Conservation (phyloP, 2,329 filamentous ascomycete genomes). For the Diaporthe australafricana region DNA sequence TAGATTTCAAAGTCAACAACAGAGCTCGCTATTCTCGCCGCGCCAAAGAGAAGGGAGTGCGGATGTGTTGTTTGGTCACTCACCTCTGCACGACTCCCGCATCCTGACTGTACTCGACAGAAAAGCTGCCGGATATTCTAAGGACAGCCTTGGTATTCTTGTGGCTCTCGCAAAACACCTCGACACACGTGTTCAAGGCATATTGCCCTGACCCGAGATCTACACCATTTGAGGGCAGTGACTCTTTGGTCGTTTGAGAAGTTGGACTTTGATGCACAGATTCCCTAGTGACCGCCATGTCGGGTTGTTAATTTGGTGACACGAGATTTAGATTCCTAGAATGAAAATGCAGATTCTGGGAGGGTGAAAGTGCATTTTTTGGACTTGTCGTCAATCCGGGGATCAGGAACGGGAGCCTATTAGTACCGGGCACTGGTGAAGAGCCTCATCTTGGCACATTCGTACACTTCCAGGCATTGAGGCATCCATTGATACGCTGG, state of each 20-base stretch:
- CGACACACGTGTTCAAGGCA: slow-evolving; percentile 11
- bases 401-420: neutral
- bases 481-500: slow-evolving; percentile 20
- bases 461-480: slow-evolving; percentile 17
- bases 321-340: neutral
- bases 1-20: neutral
- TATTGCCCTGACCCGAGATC: slow-evolving; percentile 14
- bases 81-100: slow-evolving; percentile 6
- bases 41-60: too few relatives aligned
- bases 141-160: slow-evolving; percentile 19
- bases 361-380: neutral
- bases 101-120: slow-evolving; percentile 7
- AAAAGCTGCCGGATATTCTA: slow-evolving; percentile 7
- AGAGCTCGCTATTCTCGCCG: too few relatives aligned
- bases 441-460: slow-evolving; percentile 11
- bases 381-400: neutral
- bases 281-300: slow-evolving; percentile 11
- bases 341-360: neutral
- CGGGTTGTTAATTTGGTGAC: neutral
- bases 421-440: neutral
- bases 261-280: slow-evolving; percentile 9
- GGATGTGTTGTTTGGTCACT: neutral
- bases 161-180: slow-evolving; percentile 11
- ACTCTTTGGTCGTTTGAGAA: neutral
- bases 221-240: neutral